Base-by-base conservation (phyloP, 257 asterid genomes). In the Rhazya stricta region DNA sequence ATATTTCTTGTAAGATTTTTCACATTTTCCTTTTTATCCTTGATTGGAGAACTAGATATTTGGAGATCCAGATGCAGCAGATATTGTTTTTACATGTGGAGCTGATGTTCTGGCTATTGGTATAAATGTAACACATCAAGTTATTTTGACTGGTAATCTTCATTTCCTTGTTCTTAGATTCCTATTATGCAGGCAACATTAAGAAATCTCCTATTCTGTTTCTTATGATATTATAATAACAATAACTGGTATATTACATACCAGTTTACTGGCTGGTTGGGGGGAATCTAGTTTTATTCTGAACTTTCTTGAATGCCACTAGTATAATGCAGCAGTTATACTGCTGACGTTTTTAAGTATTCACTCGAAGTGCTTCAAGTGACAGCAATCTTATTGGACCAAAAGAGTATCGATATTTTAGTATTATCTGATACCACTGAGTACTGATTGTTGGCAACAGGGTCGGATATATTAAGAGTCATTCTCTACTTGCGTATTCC, bases 41-140 rank as follows among this genome's bases (percentile, higher is more conserved):
- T 76, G 19, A 39, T 79, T 67, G 84, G 78, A 74, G 61, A 76
- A 79, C 81, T 30, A 94, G 99, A 88, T 94, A 61, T 92, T 88
- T 77, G 99, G 99, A 86, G 99, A 94, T 85, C 99, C 99, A 36
- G 97, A 94, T 78, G 97, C 99, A 62, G 99, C 99, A 36, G 99
- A 94, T 86, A 81, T 92, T 78, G 98, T 94, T 54, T 92, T 94
- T 85, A 90, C 99, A 27, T 88, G 99, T 78, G 99, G 99, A 72
- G 98, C 99, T 86, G 98, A 94, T 86, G 79, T 94, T 78, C 84
- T 94, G 75, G 98, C 97, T 63, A 85, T 94, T 66, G 99, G 99
- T 79, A 81, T 92, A 68, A 94, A 94, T 75, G 91, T 94, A 77
- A 94, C 99, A 34, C 99, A 92, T 84, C 99, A 94, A 87, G 99